A percentile compares a stretch with the other conserved stretches of the same genome.
Evolutionary conservation across 352 stramenopile species (phyloP).

Genomic region (Phytophthora ohioensis): DNA sequence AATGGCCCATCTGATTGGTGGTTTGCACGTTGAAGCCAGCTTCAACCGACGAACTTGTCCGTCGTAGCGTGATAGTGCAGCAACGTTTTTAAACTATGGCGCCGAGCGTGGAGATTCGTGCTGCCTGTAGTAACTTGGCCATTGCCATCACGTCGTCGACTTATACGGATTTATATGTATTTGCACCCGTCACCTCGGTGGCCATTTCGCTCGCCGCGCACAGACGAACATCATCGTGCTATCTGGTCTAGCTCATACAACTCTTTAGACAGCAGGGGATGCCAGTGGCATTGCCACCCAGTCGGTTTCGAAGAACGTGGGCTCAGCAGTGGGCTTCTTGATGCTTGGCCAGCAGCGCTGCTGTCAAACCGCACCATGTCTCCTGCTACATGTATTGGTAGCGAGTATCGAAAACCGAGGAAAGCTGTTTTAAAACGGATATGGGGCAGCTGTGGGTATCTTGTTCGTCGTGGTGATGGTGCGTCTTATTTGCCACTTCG

Average conservation of each 20-base stretch:
- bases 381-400: background rate
- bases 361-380: background rate
- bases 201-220: slow-evolving; percentile 13
- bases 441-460: slow-evolving; percentile 12
- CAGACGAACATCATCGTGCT: background rate
- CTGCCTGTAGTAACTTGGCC: background rate
- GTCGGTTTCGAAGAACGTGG: slow-evolving; percentile 18
- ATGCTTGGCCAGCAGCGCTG: slow-evolving; percentile 16
- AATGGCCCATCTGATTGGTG: slow-evolving; percentile 1
- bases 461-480: slow-evolving; percentile 13
- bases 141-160: background rate
- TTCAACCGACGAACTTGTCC: slow-evolving; percentile 26
- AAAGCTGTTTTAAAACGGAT: slow-evolving; percentile 25
- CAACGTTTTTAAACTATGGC: background rate
- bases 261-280: background rate
- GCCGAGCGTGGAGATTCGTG: background rate
- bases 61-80: slow-evolving; percentile 8
- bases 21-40: slow-evolving; percentile 26
- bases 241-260: background rate
- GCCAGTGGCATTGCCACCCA: background rate
- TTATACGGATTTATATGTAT: background rate
- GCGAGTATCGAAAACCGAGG: background rate
- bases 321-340: slow-evolving; percentile 2
- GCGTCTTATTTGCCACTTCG: slow-evolving; percentile 2
- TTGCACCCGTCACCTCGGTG: background rate